These are phyloP conservation scores for Globisporangium paroecandrum DNA, from an alignment of 352 stramenopile genomes.

Conservation along the genomic window DNA sequence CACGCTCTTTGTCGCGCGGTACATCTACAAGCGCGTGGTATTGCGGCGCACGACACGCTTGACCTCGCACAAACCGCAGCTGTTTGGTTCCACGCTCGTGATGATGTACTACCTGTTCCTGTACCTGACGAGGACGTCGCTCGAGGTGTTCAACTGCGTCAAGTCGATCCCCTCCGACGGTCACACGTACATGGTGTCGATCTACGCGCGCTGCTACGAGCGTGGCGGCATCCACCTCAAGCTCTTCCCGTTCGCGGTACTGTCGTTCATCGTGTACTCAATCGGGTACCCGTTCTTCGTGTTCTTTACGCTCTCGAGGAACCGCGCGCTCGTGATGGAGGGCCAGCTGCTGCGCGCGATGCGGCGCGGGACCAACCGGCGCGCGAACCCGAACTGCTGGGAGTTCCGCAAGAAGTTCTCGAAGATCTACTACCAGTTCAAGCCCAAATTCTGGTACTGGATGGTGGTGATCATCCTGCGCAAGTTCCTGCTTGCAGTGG, in stretches of 20 bases:
- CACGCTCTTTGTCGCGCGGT: slow-evolving; percentile 44
- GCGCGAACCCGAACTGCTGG: slow-evolving; percentile 68
- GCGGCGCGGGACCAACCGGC: slow-evolving; percentile 46
- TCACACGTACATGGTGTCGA: slow-evolving; percentile 68
- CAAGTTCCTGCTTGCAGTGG: slow-evolving; percentile 67
- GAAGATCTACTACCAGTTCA: slow-evolving; percentile 88
- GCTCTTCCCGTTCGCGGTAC: slow-evolving; percentile 60
- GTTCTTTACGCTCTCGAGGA: slow-evolving; percentile 53
- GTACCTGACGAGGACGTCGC: slow-evolving; percentile 67
- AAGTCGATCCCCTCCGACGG: slow-evolving; percentile 59
- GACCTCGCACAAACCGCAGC: slow-evolving; percentile 59
- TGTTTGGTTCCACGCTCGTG: slow-evolving; percentile 67
- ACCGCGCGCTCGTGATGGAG: slow-evolving; percentile 58
- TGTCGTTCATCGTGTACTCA: slow-evolving; percentile 67
- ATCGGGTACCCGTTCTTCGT: slow-evolving; percentile 74
- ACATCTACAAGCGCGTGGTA: slow-evolving; percentile 57
- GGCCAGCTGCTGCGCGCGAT: slow-evolving; percentile 62
- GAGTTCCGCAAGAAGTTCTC: slow-evolving; percentile 74
- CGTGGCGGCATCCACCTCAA: slow-evolving; percentile 49
- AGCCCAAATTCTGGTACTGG: slow-evolving; percentile 77
- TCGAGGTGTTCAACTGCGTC: slow-evolving; percentile 81
- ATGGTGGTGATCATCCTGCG: slow-evolving; percentile 78
- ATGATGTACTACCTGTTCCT: slow-evolving; percentile 87
- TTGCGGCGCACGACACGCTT: slow-evolving; percentile 48
- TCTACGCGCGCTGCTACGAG: slow-evolving; percentile 66